phyloP scores from a whole-genome alignment of 441 rosid species.

The Corymbia citriodora region DNA sequence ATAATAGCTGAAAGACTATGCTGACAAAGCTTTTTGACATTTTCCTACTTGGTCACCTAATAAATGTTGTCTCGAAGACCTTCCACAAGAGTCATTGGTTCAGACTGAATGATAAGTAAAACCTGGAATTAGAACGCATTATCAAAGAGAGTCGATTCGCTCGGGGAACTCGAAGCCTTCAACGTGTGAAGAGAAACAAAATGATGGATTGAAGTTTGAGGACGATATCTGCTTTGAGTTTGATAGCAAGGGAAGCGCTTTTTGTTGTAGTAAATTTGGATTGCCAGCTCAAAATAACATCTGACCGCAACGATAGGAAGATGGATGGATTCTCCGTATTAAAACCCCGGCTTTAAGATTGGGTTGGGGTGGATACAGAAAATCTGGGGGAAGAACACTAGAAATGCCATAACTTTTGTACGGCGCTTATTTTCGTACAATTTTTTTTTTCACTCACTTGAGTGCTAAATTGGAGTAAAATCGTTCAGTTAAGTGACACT shows the following conservation, averaged over 20 bases:
- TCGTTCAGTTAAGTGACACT: too few species aligned
- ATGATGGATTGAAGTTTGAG: not conserved
- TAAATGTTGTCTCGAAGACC: not conserved
- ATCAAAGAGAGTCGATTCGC: too few species aligned
- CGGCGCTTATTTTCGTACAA: too few species aligned
- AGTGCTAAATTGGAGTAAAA: too few species aligned
- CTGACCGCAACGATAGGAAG: not conserved
- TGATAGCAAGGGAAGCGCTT: not conserved
- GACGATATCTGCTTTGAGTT: not conserved
- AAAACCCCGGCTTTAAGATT: not conserved
- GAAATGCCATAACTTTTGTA: too few species aligned
- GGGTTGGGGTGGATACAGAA: not conserved
- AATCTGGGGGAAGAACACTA: too few species aligned
- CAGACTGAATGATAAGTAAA: too few species aligned
- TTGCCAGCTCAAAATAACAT: too few species aligned
- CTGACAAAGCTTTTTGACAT: not conserved
- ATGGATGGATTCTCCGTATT: not conserved
- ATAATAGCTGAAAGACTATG: too few species aligned
- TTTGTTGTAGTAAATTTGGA: not conserved
- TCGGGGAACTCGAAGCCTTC: not conserved
- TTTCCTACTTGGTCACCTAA: not conserved
- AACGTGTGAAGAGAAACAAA: not conserved
- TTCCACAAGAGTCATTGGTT: not conserved
- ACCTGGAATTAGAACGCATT: too few species aligned
- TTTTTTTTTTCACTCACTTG: too few species aligned